A percentile compares a stretch with the other conserved stretches of the same genome.
These are phyloP conservation scores for Pascua guehoae DNA, from an alignment of 1,284 basidiomycete genomes.

Conservation along the genomic window DNA sequence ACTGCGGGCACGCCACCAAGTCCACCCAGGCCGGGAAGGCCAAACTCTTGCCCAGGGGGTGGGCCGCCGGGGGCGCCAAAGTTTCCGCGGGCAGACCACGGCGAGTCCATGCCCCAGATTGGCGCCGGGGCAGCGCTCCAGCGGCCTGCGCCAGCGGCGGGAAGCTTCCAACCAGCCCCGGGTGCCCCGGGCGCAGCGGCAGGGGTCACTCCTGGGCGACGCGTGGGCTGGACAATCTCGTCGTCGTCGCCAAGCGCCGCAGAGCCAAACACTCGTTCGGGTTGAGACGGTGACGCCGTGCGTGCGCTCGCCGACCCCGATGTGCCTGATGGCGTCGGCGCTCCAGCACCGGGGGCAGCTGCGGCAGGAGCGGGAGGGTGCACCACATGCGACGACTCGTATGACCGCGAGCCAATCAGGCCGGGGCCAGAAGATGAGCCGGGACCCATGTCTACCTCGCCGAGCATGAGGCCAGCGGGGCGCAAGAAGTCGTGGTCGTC, in stretches of 20 bases:
- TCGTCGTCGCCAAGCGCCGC: slow-evolving; percentile 41
- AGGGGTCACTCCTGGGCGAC: slow-evolving; percentile 9
- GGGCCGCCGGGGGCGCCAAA: too few relatives aligned
- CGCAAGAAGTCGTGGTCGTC: slow-evolving; percentile 8
- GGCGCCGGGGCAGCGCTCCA: slow-evolving; percentile 32
- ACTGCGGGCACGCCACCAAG: too few relatives aligned
- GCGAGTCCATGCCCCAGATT: slow-evolving; percentile 11
- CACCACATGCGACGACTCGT: not conserved
- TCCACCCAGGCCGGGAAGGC: too few relatives aligned
- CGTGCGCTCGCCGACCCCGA: not conserved
- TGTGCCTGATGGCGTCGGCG: not conserved
- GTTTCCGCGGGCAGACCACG: not conserved
- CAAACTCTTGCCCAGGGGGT: too few relatives aligned
- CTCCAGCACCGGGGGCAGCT: slow-evolving; percentile 3
- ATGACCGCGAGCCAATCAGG: slow-evolving; percentile 13
- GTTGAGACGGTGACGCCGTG: slow-evolving; percentile 23
- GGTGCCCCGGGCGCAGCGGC: slow-evolving; percentile 16
- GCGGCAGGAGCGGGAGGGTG: not conserved
- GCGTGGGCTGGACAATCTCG: slow-evolving; percentile 33
- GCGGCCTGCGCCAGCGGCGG: slow-evolving; percentile 31
- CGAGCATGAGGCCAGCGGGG: not conserved
- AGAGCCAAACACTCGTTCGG: slow-evolving; percentile 36
- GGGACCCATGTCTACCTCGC: slow-evolving; percentile 5
- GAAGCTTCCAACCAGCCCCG: slow-evolving; percentile 19
- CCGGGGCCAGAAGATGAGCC: slow-evolving; percentile 4